phyloP scores from a whole-genome alignment of 2,329 filamentous ascomycete species.

The Colletotrichum simmondsii region DNA sequence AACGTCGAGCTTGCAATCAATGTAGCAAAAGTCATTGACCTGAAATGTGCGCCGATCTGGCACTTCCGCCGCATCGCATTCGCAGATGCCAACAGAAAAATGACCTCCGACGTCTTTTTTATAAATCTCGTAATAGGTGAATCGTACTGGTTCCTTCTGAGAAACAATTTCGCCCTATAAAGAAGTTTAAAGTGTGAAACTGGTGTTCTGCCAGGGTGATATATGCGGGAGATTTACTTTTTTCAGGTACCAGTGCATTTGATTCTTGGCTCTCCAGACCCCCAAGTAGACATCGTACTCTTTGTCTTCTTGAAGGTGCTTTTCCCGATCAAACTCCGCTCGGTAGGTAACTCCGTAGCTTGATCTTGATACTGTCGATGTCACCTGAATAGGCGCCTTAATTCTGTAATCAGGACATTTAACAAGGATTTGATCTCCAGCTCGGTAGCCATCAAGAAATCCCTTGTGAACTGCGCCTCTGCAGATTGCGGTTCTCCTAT shows the following conservation, averaged over 20 bases:
- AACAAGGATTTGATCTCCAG: slow-evolving; percentile 9
- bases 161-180: background rate
- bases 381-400: background rate
- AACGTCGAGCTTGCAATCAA: background rate
- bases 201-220: background rate
- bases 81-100: background rate
- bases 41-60: background rate
- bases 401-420: background rate
- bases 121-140: background rate
- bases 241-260: background rate
- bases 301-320: background rate
- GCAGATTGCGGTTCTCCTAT: slow-evolving; percentile 47
- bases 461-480: slow-evolving; percentile 45
- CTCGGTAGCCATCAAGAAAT: background rate
- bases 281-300: background rate
- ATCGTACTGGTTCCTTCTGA: background rate
- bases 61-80: background rate
- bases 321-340: background rate
- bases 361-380: background rate
- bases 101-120: background rate
- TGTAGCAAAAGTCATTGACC: background rate
- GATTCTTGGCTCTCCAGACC: background rate
- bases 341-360: background rate
- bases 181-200: background rate
- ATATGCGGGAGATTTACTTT: background rate